A percentile compares a stretch with the other conserved stretches of the same genome.
Evolutionary conservation across 2,329 filamentous ascomycete species (phyloP).

Genomic region (Cercospora janseana): DNA sequence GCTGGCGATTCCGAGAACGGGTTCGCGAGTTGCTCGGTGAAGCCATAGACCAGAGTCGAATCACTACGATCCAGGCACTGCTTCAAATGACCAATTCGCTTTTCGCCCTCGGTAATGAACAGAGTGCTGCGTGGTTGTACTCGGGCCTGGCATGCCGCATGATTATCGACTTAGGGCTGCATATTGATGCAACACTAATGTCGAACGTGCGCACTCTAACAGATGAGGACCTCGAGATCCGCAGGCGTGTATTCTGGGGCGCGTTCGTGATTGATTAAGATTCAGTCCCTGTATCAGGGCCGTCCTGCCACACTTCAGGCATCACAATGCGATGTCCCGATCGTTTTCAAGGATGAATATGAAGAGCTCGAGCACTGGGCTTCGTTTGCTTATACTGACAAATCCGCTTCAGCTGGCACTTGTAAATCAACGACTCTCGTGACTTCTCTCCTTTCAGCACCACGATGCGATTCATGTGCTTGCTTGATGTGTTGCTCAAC

Average conservation of each 20-base stretch:
- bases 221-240: slow-evolving; percentile 49
- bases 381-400: slow-evolving; percentile 40
- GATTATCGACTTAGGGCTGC: slow-evolving; percentile 56
- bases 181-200: slow-evolving; percentile 44
- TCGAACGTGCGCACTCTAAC: slow-evolving; percentile 38
- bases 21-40: slow-evolving; percentile 49
- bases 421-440: background rate
- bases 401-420: slow-evolving; percentile 8
- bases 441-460: too few species aligned
- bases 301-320: slow-evolving; percentile 51
- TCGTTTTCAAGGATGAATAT: slow-evolving; percentile 50
- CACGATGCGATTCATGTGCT: too few species aligned
- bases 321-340: slow-evolving; percentile 48
- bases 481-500: too few species aligned
- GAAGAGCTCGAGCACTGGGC: slow-evolving; percentile 55
- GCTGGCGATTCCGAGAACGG: slow-evolving; percentile 50
- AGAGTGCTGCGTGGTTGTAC: slow-evolving; percentile 58
- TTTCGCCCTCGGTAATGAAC: slow-evolving; percentile 52
- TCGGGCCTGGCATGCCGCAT: slow-evolving; percentile 57
- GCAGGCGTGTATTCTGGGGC: slow-evolving; percentile 49
- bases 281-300: slow-evolving; percentile 55
- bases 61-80: slow-evolving; percentile 56
- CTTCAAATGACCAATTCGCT: slow-evolving; percentile 53
- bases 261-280: slow-evolving; percentile 52
- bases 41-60: slow-evolving; percentile 48